Evolutionary conservation across 495 filamentous ascomycete genomes (phyloP).

Genomic region (Penicillium atrosanguineum): DNA sequence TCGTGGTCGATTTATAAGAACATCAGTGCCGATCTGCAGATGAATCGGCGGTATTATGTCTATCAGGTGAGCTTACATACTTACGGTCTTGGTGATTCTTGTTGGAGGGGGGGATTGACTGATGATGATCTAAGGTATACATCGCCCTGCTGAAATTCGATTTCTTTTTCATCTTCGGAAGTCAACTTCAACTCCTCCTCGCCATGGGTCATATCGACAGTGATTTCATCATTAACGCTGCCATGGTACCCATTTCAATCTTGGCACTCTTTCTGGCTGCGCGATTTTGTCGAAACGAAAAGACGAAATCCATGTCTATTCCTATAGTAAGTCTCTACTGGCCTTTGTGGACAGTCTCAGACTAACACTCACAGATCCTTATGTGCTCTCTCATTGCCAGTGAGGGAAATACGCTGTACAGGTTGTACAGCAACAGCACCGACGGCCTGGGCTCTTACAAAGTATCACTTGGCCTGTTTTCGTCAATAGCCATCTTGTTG

Average conservation of each 20-base stretch:
- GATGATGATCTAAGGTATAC: slow-evolving; percentile 8
- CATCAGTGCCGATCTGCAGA: slow-evolving; percentile 9
- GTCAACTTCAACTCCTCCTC: slow-evolving; percentile 19
- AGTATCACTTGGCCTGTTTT: slow-evolving; percentile 19
- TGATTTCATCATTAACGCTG: slow-evolving; percentile 15
- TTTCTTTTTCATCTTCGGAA: slow-evolving; percentile 23
- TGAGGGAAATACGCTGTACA: slow-evolving; percentile 7
- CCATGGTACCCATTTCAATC: slow-evolving; percentile 15
- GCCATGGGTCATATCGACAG: slow-evolving; percentile 2
- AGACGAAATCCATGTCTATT: slow-evolving; percentile 9
- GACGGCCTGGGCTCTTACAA: slow-evolving; percentile 7
- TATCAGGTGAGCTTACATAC: not conserved
- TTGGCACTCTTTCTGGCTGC: slow-evolving; percentile 8
- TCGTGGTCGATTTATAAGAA: slow-evolving; percentile 12
- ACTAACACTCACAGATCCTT: slow-evolving; percentile 11
- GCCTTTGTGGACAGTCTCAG: not conserved
- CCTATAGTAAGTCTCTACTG: slow-evolving; percentile 9
- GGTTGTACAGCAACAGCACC: slow-evolving; percentile 2
- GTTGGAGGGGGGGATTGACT: not conserved
- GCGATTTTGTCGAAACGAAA: slow-evolving; percentile 16
- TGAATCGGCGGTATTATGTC: slow-evolving; percentile 3
- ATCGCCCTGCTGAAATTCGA: slow-evolving; percentile 23
- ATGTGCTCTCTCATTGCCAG: slow-evolving; percentile 13
- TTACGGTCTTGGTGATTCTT: not conserved
- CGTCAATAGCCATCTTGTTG: slow-evolving; percentile 12